Base-by-base conservation (phyloP, 371 early-diverging fungal species). In the Batkoa obscura region DNA sequence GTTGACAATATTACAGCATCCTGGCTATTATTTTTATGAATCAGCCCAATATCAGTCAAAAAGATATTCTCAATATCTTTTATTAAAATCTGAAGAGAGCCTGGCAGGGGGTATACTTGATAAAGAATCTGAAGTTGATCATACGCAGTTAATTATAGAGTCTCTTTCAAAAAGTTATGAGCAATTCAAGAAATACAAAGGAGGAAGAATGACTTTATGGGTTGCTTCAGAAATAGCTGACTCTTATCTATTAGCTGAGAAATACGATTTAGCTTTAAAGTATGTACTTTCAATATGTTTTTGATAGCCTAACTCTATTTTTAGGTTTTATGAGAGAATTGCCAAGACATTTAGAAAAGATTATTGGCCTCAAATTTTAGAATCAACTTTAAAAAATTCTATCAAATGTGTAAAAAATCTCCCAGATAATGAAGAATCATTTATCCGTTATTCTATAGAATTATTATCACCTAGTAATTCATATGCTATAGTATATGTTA, bases 261-360 rank as follows among this genome's bases (percentile, higher is more conserved):
- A 83, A 63, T 80, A 73, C 56, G 89, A 86, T 41, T 86, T 87
- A 82, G 87, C 89, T 0, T 68, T 86, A 46, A 86, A 84, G 68
- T 83, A 61, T 2, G 66, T 13, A 32, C 8, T 4, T 13, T n/a
- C n/a, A n/a, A n/a, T n/a, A n/a, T n/a, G n/a, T n/a, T n/a, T 33
- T 3, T 34, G 45, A 39, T 31, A 23, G 2, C 48, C 42, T 15
- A 13, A 45, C 12, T 36, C 32, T 50, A 47, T n/a, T 4, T 13
- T n/a, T 51, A 73, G 74, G 42, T 84, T 90, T 59, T 90, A 83
- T 68, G 89, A 88, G 46, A 69, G 89, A 4, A 90, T 90, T 43
- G 82, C 80, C 53, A 86, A 83, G 59, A 88, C 86, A 0, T 90
- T 88, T 62, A 75, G 91, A 4, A 88, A 87, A 62, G 91, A 90